phyloP scores from a whole-genome alignment of 116 monocot species.

The Cymodocea nodosa region DNA sequence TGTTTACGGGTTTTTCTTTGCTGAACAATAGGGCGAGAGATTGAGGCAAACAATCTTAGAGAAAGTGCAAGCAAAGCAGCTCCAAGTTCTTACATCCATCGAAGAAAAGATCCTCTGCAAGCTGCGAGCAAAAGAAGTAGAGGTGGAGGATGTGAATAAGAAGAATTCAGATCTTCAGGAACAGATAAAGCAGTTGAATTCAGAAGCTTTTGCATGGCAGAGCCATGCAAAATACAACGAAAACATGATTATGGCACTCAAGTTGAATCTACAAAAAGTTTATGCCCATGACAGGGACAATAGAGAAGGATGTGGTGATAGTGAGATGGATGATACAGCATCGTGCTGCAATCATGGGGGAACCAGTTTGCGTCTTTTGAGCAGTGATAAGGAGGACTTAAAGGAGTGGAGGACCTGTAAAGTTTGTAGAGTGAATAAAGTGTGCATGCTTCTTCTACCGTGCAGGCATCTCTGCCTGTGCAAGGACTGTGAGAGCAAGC shows the following conservation, averaged over 20 bases:
- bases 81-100: slow-evolving; percentile 34
- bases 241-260: slow-evolving; percentile 46
- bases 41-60: slow-evolving; percentile 54
- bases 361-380: slow-evolving; percentile 15
- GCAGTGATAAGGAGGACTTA: slow-evolving; percentile 18
- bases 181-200: slow-evolving; percentile 40
- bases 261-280: slow-evolving; percentile 47
- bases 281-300: slow-evolving; percentile 34
- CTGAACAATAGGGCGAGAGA: slow-evolving; percentile 26
- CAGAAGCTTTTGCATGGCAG: slow-evolving; percentile 56
- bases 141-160: slow-evolving; percentile 42
- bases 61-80: slow-evolving; percentile 63
- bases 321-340: slow-evolving; percentile 63
- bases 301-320: slow-evolving; percentile 67
- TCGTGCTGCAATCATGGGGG: slow-evolving; percentile 44
- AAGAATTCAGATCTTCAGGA: slow-evolving; percentile 70
- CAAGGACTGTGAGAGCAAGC: slow-evolving; percentile 65
- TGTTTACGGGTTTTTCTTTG: not conserved
- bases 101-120: slow-evolving; percentile 46
- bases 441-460: slow-evolving; percentile 58
- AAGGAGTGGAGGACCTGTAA: slow-evolving; percentile 36
- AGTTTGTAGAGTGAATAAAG: slow-evolving; percentile 43
- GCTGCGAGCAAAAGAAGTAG: slow-evolving; percentile 49
- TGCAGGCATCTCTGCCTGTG: slow-evolving; percentile 73
- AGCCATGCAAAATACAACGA: slow-evolving; percentile 61